These are phyloP conservation scores for Peltaster fructicola DNA, from an alignment of 2,329 filamentous ascomycete species.

Conservation along the genomic window DNA sequence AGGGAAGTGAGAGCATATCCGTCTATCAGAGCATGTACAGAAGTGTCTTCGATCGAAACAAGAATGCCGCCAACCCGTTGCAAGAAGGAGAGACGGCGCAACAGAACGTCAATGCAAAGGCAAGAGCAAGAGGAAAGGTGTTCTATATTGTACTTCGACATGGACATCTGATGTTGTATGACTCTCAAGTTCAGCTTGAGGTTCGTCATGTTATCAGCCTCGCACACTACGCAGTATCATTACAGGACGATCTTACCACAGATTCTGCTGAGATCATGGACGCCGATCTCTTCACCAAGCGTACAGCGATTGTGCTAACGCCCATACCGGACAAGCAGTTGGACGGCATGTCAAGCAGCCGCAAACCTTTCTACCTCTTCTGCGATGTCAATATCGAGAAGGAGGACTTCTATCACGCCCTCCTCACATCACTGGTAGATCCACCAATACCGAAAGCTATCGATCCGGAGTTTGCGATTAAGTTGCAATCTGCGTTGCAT, in stretches of 20 bases:
- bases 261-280: constrained; percentile 40
- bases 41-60: constrained; percentile 76
- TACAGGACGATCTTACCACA: constrained; percentile 49
- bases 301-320: constrained; percentile 24
- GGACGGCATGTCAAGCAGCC: constrained; percentile 16
- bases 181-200: constrained; percentile 86
- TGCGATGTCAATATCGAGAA: constrained; percentile 92
- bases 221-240: constrained; percentile 66
- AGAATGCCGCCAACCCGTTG: constrained; percentile 20
- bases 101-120: constrained; percentile 2
- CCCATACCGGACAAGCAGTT: constrained; percentile 5
- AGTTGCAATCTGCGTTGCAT: constrained; percentile 76
- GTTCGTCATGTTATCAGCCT: constrained; percentile 92
- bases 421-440: constrained; percentile 53
- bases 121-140: constrained; percentile 5
- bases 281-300: constrained; percentile 88
- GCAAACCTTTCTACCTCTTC: constrained; percentile 83
- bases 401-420: constrained; percentile 92
- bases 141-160: constrained; percentile 41
- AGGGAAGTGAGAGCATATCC: constrained; percentile 49
- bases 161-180: constrained; percentile 92
- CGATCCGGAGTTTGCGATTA: constrained; percentile 71
- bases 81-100: constrained; percentile 5
- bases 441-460: constrained; percentile 59
- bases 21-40: constrained; percentile 98